A percentile compares a stretch with the other conserved stretches of the same genome.
Conservation (phyloP, 257 asterid genomes). For the Capsicum chinense region DNA sequence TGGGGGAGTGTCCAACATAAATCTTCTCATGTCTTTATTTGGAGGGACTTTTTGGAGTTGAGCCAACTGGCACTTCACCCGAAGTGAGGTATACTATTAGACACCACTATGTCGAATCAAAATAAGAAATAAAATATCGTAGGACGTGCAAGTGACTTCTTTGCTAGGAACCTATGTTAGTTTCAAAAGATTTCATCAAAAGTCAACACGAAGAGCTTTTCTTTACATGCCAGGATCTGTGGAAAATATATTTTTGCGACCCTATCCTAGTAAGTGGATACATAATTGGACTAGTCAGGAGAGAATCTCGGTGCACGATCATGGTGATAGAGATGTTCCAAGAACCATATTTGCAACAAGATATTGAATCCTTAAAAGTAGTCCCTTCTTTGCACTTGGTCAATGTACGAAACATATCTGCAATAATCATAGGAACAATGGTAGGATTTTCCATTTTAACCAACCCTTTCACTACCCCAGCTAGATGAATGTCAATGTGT, state of each 20-base stretch:
- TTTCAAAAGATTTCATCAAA: background rate
- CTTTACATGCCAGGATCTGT: background rate
- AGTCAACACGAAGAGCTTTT: background rate
- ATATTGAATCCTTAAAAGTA: background rate
- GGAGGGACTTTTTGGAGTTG: too few relatives aligned
- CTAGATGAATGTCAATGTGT: background rate
- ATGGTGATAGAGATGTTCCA: background rate
- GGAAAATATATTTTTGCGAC: background rate
- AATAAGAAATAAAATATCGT: background rate
- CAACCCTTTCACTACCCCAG: background rate
- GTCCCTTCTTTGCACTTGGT: background rate
- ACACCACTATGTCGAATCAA: background rate
- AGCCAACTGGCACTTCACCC: background rate
- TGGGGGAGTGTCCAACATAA: background rate
- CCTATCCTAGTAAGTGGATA: background rate
- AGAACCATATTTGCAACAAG: background rate
- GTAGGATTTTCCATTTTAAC: background rate
- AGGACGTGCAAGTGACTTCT: background rate
- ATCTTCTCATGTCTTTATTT: background rate
- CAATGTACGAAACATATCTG: background rate
- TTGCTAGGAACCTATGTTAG: background rate
- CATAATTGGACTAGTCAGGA: too few relatives aligned
- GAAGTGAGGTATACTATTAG: background rate
- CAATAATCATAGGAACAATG: background rate
- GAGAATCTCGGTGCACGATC: background rate